Evolutionary conservation across 2,329 filamentous ascomycete species (phyloP).

Genomic region (Cercospora canescens): DNA sequence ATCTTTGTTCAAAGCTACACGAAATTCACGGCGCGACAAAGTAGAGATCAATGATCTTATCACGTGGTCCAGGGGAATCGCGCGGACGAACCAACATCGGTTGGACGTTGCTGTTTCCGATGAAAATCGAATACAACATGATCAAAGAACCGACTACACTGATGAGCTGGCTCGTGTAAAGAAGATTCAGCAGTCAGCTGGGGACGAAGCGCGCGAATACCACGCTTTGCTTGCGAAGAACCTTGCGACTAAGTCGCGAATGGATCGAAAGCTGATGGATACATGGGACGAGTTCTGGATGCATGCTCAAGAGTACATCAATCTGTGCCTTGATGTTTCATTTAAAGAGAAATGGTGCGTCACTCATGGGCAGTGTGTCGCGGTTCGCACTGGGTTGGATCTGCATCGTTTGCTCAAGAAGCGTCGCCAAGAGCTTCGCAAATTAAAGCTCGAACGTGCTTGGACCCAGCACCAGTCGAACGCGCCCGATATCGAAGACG

Average conservation of each 20-base stretch:
- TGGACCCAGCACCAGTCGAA: background rate
- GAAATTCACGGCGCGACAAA: background rate
- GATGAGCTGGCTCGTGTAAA: background rate
- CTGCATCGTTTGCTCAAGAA: background rate
- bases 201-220: background rate
- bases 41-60: background rate
- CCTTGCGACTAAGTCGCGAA: background rate
- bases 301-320: background rate
- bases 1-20: background rate
- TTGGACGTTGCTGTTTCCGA: background rate
- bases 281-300: background rate
- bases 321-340: background rate
- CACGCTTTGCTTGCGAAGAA: background rate
- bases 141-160: background rate
- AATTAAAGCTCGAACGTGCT: background rate
- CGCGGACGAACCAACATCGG: background rate
- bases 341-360: background rate
- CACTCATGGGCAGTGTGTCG: background rate
- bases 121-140: background rate
- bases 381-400: background rate
- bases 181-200: background rate
- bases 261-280: background rate
- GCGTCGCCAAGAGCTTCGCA: background rate
- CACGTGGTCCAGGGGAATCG: background rate
- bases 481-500: background rate